Evolutionary conservation across 306 rosid species (phyloP), one percentile per base, ranked within the genome.

Genomic region (Mucuna pruriens): DNA sequence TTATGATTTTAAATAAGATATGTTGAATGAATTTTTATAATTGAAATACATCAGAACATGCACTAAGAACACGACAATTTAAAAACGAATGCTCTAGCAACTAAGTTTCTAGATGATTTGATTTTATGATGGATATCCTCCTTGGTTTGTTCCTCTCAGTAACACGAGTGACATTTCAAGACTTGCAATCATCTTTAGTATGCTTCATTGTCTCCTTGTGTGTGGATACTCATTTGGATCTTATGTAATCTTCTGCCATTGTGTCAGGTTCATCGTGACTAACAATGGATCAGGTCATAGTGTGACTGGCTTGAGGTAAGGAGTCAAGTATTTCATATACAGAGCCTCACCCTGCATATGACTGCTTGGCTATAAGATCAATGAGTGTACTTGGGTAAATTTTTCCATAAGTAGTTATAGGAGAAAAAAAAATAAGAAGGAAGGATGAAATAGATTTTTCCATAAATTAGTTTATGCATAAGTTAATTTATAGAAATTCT

Each of bases 221-320:
- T 68, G 54, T 54, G 46, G 49, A 17, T 71, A 39, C 69, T 52
- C 49, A n/a, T 55, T 79, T 78, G 4, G 55, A 57, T 69, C 54
- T 78, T 20, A 65, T 42, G 4, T 55, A 52, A 34, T 76, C 19
- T 82, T 75, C 33, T 77, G 13, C 67, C 63, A 20, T 61, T 76
- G 63, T 74, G 64, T 80, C 82, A 95, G 99, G 87, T 95, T 95
- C 87, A 95, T 95, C 57, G 93, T 93, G 57, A 95, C 98, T 58
- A 93, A 93, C 83, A 87, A 90, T 72, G 97, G 99, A 45, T 90
- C 97, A 4, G 99, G 99, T 48, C 99, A 93, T 83, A 88, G 75
- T 5, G 83, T 89, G 45, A 78, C 90, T 71, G 97, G 97, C 72
- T 71, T 93, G 88, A 91, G 99, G 97, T 92, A 84, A 85, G 78